phyloP scores from a whole-genome alignment of 108 stramenopile genomes.

The Skeletonema menzelii region DNA sequence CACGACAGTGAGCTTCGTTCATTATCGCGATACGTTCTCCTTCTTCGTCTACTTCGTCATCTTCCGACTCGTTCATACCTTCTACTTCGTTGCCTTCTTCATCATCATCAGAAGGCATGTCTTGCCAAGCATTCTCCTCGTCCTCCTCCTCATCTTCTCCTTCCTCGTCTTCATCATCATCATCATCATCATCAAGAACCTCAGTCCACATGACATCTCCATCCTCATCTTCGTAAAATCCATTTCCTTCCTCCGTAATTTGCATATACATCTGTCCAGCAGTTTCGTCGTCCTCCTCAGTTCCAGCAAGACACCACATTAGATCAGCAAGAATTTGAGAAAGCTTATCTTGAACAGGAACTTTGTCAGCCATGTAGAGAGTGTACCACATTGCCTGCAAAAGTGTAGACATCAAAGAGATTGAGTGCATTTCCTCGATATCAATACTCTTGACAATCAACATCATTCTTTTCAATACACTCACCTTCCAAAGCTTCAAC shows the following conservation, averaged over 20 bases:
- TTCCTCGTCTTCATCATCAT: no score
- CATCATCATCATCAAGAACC: not conserved
- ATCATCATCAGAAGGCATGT: conserved; percentile 1
- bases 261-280: conserved; percentile 77
- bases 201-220: conserved; percentile 21
- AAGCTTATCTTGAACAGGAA: conserved; percentile 86
- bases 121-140: not conserved
- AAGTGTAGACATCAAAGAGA: not conserved
- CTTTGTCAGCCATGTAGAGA: conserved; percentile 90
- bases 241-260: conserved; percentile 47
- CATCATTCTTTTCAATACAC: not conserved
- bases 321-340: conserved; percentile 69
- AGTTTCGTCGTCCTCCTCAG: conserved; percentile 87
- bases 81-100: conserved; percentile 13
- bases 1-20: conserved; percentile 72
- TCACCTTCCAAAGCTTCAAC: conserved; percentile 89
- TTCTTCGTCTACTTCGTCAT: conserved; percentile 37
- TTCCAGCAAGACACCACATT: conserved; percentile 87
- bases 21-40: conserved; percentile 23
- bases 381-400: conserved; percentile 82
- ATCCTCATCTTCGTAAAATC: conserved; percentile 30
- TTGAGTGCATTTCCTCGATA: not conserved
- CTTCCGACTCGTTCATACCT: conserved; percentile 10
- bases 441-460: not conserved
- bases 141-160: conserved; percentile 9